A percentile compares a stretch with the other conserved stretches of the same genome.
Conservation (phyloP, 495 filamentous ascomycete species). For the Tuber melanosporum region DNA sequence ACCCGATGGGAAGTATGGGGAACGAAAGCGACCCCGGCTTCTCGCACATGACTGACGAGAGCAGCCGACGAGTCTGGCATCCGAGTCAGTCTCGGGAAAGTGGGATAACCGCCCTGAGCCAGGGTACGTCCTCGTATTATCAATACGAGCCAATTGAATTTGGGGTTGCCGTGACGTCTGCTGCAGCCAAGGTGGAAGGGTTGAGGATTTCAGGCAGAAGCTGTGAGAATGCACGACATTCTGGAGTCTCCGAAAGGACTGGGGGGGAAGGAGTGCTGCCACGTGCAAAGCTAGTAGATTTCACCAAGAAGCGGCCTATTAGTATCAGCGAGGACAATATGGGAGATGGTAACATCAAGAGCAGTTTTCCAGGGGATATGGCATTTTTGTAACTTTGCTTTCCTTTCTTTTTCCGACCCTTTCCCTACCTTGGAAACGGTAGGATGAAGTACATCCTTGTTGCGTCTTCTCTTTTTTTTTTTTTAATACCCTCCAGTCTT, state of each 20-base stretch:
- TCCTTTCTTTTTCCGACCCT: not conserved
- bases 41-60: slow-evolving; percentile 32
- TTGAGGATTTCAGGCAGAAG: slow-evolving; percentile 19
- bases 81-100: slow-evolving; percentile 31
- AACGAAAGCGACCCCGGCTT: slow-evolving; percentile 19
- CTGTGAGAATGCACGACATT: slow-evolving; percentile 20
- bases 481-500: not conserved
- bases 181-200: slow-evolving; percentile 20
- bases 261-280: slow-evolving; percentile 18
- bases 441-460: not conserved
- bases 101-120: slow-evolving; percentile 30
- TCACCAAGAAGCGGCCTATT: slow-evolving; percentile 34
- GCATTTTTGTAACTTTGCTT: slow-evolving; percentile 23
- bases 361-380: slow-evolving; percentile 31
- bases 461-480: not conserved
- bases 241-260: slow-evolving; percentile 9
- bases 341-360: slow-evolving; percentile 25
- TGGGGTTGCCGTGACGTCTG: slow-evolving; percentile 35
- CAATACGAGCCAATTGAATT: slow-evolving; percentile 38
- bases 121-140: slow-evolving; percentile 31
- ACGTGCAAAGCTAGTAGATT: slow-evolving; percentile 34
- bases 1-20: slow-evolving; percentile 16
- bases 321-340: slow-evolving; percentile 29
- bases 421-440: not conserved
- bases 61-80: slow-evolving; percentile 29